These are phyloP conservation scores for Naumovozyma castellii DNA, from an alignment of 805 yeast species.

Conservation along the genomic window DNA sequence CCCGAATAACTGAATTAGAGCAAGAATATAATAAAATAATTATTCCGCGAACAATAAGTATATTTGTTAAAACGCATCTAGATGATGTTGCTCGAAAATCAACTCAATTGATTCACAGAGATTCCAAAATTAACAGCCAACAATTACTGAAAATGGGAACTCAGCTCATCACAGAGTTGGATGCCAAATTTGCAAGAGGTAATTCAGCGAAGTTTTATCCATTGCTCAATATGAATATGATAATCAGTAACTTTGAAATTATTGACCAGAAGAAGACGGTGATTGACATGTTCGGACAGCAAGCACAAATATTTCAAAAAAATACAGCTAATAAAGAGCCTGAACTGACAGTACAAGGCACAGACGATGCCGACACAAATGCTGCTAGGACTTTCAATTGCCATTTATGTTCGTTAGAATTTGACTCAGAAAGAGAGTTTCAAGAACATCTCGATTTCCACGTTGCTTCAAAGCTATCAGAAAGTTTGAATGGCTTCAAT, in stretches of 20 bases:
- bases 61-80: constrained; percentile 29
- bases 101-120: constrained; percentile 9
- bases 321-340: background rate
- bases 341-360: background rate
- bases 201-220: constrained; percentile 35
- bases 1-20: constrained; percentile 64
- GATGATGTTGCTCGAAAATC: constrained; percentile 18
- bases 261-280: constrained; percentile 28
- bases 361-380: background rate
- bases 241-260: constrained; percentile 45
- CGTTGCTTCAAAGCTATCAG: constrained; percentile 41
- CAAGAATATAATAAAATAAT: constrained; percentile 37
- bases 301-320: constrained; percentile 5
- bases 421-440: constrained; percentile 11
- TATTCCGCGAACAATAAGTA: constrained; percentile 41
- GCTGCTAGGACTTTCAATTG: constrained; percentile 9
- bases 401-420: constrained; percentile 13
- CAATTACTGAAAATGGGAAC: constrained; percentile 29
- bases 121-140: constrained; percentile 12
- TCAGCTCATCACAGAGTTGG: constrained; percentile 36
- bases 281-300: constrained; percentile 28
- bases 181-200: constrained; percentile 17
- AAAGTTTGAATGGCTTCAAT: constrained; percentile 32
- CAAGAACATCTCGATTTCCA: constrained; percentile 49
- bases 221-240: constrained; percentile 40